Evolutionary conservation across 352 stramenopile genomes (phyloP).

Genomic region (Thalassiosira allenii): DNA sequence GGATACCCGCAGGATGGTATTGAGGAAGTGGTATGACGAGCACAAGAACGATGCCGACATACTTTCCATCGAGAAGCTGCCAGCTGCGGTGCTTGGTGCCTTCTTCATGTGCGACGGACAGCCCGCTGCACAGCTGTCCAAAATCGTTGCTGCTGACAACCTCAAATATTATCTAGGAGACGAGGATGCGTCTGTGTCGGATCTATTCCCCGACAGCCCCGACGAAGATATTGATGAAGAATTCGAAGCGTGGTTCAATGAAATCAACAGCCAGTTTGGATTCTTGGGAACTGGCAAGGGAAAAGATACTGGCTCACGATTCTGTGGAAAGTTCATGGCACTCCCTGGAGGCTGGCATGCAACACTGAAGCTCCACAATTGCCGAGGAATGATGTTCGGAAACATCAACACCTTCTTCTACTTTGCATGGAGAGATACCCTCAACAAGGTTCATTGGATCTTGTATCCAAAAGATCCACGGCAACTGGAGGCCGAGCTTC

Average conservation of each 20-base stretch:
- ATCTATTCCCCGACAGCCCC: background rate
- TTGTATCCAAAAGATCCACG: slow-evolving; percentile 23
- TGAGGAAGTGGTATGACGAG: slow-evolving; percentile 10
- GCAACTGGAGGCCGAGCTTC: slow-evolving; percentile 29
- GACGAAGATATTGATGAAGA: background rate
- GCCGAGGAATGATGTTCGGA: slow-evolving; percentile 23
- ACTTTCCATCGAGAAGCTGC: background rate
- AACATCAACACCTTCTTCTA: slow-evolving; percentile 20
- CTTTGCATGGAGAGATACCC: slow-evolving; percentile 9
- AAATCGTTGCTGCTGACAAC: slow-evolving; percentile 18
- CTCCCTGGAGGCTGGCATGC: slow-evolving; percentile 36
- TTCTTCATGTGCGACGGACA: slow-evolving; percentile 40
- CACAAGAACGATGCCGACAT: background rate
- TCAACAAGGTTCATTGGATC: slow-evolving; percentile 19
- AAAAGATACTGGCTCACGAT: background rate
- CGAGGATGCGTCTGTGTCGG: background rate
- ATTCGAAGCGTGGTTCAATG: slow-evolving; percentile 11
- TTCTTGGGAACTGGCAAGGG: background rate
- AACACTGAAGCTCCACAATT: slow-evolving; percentile 26
- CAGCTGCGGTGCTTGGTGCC: background rate
- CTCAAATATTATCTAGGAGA: background rate
- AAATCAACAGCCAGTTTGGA: background rate
- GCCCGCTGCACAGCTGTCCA: slow-evolving; percentile 10
- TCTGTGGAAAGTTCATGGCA: slow-evolving; percentile 11
- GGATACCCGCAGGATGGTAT: background rate